Conservation (phyloP, 1,284 basidiomycete genomes). For the Ganoderma sinense region DNA sequence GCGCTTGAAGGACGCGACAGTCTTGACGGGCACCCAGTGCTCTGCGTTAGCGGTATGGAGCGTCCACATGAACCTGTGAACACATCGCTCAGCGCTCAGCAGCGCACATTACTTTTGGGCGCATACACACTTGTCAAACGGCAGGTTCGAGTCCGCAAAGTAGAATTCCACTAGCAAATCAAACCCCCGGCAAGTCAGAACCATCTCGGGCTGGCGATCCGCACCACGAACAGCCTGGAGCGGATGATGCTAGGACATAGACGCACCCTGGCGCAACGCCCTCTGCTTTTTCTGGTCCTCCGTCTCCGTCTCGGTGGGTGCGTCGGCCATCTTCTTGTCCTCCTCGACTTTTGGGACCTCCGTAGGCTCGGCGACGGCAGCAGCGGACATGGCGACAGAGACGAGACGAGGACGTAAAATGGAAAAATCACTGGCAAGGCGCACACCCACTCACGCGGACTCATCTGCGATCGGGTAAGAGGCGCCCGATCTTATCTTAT, state of each 20-base stretch:
- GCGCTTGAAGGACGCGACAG: conserved; percentile 94
- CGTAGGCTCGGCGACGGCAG: conserved; percentile 4
- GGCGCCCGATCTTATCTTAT: conserved; percentile 22
- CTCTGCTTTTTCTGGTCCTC: conserved; percentile 47
- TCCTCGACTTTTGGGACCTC: conserved; percentile 8
- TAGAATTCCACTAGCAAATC: conserved; percentile 89
- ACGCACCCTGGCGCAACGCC: conserved; percentile 57
- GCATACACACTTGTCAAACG: conserved; percentile 83
- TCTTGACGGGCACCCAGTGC: conserved; percentile 93
- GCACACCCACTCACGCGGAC: conserved; percentile 4
- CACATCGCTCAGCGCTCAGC: not conserved
- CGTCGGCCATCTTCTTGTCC: conserved; percentile 15
- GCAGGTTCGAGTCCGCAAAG: conserved; percentile 96
- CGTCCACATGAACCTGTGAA: conserved; percentile 93
- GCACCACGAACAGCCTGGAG: not conserved
- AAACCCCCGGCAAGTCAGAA: not conserved
- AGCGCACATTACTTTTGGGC: too few species aligned
- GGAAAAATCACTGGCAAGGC: not conserved
- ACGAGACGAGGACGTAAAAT: not conserved
- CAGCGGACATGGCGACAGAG: conserved; percentile 15
- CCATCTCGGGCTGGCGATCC: not conserved
- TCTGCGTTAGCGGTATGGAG: conserved; percentile 79
- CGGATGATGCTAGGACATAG: not conserved
- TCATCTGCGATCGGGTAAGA: not conserved
- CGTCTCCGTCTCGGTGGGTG: not conserved